These are phyloP conservation scores for Combretum micranthum DNA, from an alignment of 345 rosid genomes.

Conservation along the genomic window DNA sequence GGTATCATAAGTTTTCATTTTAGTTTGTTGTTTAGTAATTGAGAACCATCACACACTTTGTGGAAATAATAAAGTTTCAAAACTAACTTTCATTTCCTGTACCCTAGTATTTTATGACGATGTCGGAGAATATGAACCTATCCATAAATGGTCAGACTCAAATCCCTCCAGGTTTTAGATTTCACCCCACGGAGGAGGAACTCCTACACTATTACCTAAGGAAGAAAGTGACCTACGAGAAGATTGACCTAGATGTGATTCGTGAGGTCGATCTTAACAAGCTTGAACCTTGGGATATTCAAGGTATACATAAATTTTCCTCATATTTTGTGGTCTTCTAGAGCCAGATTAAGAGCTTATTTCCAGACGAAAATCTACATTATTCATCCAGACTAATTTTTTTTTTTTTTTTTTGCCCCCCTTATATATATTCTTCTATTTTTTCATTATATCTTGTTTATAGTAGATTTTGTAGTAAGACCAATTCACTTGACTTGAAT, in stretches of 20 bases:
- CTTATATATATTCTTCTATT: neutral
- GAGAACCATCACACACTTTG: no score
- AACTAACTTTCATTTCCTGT: no score
- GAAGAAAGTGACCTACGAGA: constrained; percentile 76
- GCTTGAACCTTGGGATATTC: constrained; percentile 99
- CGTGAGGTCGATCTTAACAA: constrained; percentile 98
- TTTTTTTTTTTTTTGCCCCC: neutral
- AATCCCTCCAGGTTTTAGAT: constrained; percentile 98
- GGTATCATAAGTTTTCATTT: no score
- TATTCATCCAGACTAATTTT: neutral
- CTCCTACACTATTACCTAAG: constrained; percentile 90
- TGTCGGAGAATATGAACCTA: constrained; percentile 60
- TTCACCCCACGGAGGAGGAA: constrained; percentile 96
- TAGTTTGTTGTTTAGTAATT: no score
- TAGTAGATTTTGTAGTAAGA: no score
- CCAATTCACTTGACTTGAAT: neutral
- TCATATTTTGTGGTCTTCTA: neutral
- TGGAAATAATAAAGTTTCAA: no score
- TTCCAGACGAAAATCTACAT: no score
- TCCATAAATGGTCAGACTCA: constrained; percentile 92
- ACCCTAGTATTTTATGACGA: neutral
- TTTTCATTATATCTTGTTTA: neutral
- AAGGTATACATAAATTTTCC: constrained; percentile 34
- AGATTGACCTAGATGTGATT: constrained; percentile 92
- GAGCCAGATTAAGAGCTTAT: neutral